phyloP scores from a whole-genome alignment of 345 rosid species.

The Sisymbrium altissimum region DNA sequence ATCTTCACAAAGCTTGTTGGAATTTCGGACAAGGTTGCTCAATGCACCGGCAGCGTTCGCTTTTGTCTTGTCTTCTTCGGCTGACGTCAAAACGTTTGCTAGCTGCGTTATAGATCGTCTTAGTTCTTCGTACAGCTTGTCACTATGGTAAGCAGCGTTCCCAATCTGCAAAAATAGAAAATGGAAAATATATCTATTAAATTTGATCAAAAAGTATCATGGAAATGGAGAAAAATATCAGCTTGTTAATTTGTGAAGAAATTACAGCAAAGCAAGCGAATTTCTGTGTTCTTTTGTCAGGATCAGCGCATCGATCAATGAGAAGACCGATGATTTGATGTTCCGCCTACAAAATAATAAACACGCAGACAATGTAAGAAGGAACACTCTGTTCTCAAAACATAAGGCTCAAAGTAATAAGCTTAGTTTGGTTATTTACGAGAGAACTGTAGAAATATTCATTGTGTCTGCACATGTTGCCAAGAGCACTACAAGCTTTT shows the following conservation, averaged over 20 bases:
- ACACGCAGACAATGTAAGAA: slow-evolving; percentile 14
- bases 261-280: slow-evolving; percentile 98
- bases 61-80: slow-evolving; percentile 93
- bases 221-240: neutral
- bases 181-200: neutral
- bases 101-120: slow-evolving; percentile 83
- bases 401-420: neutral
- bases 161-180: slow-evolving; percentile 57
- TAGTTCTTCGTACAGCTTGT: slow-evolving; percentile 72
- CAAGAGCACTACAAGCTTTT: slow-evolving; percentile 92
- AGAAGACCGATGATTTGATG: slow-evolving; percentile 63
- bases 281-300: slow-evolving; percentile 86
- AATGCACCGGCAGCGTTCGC: slow-evolving; percentile 98
- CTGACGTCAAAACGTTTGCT: slow-evolving; percentile 63
- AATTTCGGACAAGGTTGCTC: slow-evolving; percentile 95
- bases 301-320: slow-evolving; percentile 91
- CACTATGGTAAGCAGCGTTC: slow-evolving; percentile 92
- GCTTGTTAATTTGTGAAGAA: neutral
- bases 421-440: slow-evolving; percentile 42
- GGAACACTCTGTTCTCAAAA: slow-evolving; percentile 12
- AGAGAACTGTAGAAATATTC: slow-evolving; percentile 72
- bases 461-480: slow-evolving; percentile 95
- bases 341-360: slow-evolving; percentile 51
- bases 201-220: neutral
- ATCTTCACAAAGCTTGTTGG: slow-evolving; percentile 85